Conservation (phyloP, 805 yeast species). For the Yarrowia sp. region DNA sequence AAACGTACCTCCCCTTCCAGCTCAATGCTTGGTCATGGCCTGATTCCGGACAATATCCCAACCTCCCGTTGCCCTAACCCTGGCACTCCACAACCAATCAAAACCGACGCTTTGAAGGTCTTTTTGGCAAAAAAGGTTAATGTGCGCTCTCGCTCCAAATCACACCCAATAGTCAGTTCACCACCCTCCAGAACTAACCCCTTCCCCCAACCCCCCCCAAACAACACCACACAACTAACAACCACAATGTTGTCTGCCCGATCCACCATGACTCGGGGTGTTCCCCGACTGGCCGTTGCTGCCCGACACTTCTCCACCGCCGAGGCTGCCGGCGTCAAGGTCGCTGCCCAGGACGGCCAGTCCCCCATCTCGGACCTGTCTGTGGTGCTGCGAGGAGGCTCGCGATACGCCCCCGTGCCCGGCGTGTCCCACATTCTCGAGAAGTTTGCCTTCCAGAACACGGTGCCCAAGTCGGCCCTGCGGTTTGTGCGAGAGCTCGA, state of each 20-base stretch:
- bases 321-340: conserved; percentile 47
- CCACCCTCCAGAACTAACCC: conserved; percentile 20
- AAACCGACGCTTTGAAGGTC: conserved; percentile 39
- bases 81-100: conserved; percentile 32
- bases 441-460: conserved; percentile 79
- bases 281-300: conserved; percentile 31
- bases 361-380: conserved; percentile 77
- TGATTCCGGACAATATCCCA: not conserved
- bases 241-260: conserved; percentile 38
- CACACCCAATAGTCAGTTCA: conserved; percentile 33
- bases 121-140: conserved; percentile 35
- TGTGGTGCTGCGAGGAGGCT: conserved; percentile 85
- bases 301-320: conserved; percentile 43
- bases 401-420: conserved; percentile 68
- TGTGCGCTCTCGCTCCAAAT: conserved; percentile 7
- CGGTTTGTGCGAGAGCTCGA: conserved; percentile 95
- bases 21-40: not conserved
- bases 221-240: conserved; percentile 16
- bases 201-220: not conserved
- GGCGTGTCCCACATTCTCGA: conserved; percentile 88
- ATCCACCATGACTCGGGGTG: conserved; percentile 37
- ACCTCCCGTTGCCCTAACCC: conserved; percentile 15
- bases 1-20: not conserved
- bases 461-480: conserved; percentile 81
- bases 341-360: conserved; percentile 58